These are phyloP conservation scores for Neostapfia colusana DNA, from an alignment of 176 grass and related monocot genomes.

Conservation along the genomic window DNA sequence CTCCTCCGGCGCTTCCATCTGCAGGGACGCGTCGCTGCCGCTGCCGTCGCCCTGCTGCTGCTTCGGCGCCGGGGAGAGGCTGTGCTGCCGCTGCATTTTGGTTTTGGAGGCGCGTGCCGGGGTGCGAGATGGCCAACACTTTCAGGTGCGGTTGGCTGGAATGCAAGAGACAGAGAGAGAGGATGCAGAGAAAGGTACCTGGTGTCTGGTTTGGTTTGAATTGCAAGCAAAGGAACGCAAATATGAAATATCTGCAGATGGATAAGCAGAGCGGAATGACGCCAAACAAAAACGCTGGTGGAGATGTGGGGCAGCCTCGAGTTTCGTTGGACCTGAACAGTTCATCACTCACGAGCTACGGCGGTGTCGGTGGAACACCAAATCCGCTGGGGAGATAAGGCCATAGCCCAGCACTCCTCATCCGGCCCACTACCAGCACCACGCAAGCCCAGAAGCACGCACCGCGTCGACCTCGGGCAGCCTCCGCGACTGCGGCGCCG, in stretches of 20 bases:
- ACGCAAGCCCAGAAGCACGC: too few relatives aligned
- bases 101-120: background rate
- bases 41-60: slow-evolving; percentile 19
- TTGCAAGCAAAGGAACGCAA: slow-evolving; percentile 36
- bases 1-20: slow-evolving; percentile 26
- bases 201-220: slow-evolving; percentile 35
- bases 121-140: slow-evolving; percentile 23
- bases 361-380: background rate
- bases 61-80: slow-evolving; percentile 30
- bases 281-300: slow-evolving; percentile 2
- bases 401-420: background rate
- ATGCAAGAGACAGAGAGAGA: too few relatives aligned
- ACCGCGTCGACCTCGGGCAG: too few relatives aligned
- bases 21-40: slow-evolving; percentile 23
- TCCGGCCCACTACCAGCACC: background rate
- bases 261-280: background rate
- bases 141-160: slow-evolving; percentile 29
- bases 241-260: slow-evolving; percentile 37
- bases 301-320: background rate
- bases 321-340: background rate
- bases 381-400: background rate
- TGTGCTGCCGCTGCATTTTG: slow-evolving; percentile 43
- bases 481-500: too few relatives aligned
- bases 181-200: background rate
- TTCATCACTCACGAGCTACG: background rate